Conservation (phyloP, 2,329 filamentous ascomycete genomes). For the Chaetomium olivaceum region DNA sequence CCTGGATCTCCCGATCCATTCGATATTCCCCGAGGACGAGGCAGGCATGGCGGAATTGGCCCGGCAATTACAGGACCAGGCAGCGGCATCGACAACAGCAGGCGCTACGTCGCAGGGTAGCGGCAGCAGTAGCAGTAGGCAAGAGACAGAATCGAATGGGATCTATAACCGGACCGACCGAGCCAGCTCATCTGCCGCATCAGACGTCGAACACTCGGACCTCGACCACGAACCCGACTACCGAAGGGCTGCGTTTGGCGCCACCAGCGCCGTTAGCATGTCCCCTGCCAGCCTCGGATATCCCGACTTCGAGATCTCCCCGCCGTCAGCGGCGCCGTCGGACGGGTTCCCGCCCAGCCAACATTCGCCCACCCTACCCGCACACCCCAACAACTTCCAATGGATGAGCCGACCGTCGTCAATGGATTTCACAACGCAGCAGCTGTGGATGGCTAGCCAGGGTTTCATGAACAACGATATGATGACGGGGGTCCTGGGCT, state of each 20-base stretch:
- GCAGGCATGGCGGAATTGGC: constrained; percentile 58
- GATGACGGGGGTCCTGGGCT: constrained; percentile 44
- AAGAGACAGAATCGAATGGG: constrained; percentile 15
- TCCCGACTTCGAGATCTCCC: constrained; percentile 38
- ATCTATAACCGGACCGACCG: constrained; percentile 43
- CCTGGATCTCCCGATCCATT: constrained; percentile 57
- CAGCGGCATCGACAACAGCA: constrained; percentile 39
- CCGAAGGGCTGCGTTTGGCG: constrained; percentile 49
- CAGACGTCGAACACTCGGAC: constrained; percentile 56
- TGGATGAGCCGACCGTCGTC: constrained; percentile 15
- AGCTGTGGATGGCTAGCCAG: constrained; percentile 17
- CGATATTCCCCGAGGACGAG: constrained; percentile 63
- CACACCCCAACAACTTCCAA: constrained; percentile 11
- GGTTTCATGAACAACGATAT: constrained; percentile 5
- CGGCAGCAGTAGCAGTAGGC: constrained; percentile 29
- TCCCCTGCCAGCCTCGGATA: constrained; percentile 56
- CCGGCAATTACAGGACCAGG: constrained; percentile 51
- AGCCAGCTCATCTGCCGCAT: constrained; percentile 50
- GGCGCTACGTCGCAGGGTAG: neutral
- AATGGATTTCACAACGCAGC: constrained; percentile 16
- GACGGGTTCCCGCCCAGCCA: constrained; percentile 20
- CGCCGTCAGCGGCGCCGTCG: constrained; percentile 36
- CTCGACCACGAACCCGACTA: constrained; percentile 58
- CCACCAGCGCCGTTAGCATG: constrained; percentile 46
- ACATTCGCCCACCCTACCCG: constrained; percentile 15